Conservation (phyloP, 306 rosid genomes). For the Phaseolus lunatus region DNA sequence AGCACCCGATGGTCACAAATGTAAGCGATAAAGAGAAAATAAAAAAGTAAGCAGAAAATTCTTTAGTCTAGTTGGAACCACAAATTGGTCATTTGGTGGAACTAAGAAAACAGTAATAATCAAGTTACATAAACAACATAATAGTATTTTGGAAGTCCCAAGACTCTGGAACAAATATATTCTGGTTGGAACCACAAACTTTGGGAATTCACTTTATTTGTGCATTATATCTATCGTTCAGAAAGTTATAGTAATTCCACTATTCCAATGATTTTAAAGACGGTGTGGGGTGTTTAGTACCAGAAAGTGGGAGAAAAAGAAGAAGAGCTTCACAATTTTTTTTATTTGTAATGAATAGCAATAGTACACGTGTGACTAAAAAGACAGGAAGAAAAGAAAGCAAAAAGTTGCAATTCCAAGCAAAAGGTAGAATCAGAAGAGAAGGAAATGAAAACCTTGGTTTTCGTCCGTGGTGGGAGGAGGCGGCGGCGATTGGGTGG, state of each 20-base stretch:
- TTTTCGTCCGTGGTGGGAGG: constrained; percentile 50
- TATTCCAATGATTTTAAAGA: neutral
- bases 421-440: constrained; percentile 31
- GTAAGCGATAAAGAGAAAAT: neutral
- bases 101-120: neutral
- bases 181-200: neutral
- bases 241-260: neutral
- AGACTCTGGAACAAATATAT: neutral
- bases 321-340: too few species aligned
- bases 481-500: constrained; percentile 55
- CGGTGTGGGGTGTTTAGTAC: neutral
- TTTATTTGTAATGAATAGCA: neutral
- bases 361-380: neutral
- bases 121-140: neutral
- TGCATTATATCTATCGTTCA: neutral
- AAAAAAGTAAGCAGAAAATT: neutral
- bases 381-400: neutral
- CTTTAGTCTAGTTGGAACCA: too few species aligned
- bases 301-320: neutral
- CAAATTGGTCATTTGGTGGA: neutral
- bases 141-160: neutral
- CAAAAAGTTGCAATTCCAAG: neutral
- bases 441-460: constrained; percentile 51
- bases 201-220: neutral
- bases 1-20: neutral